Evolutionary conservation across 164 flowering plant genomes (phyloP), one percentile per base, ranked within the genome.

Genomic region (Sextonia rubra): DNA sequence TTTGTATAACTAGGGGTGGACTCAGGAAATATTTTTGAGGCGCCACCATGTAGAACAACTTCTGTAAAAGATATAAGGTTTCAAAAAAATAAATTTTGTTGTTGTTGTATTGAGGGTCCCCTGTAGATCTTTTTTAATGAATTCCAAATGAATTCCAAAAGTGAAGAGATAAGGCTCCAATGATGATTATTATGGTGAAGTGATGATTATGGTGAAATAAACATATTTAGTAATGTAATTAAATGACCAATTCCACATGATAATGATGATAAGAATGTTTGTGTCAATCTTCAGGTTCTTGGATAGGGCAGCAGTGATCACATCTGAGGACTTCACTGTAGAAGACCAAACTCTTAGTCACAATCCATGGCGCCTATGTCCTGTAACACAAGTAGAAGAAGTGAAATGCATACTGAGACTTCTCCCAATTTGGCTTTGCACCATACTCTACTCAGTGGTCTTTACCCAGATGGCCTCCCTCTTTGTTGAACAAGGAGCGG

Each of bases 391-490:
- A 82, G 94, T 92, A 2, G 97, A 94, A 75, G 98, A 94, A 79
- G 97, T 94, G 47, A 92, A 94, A 78, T 92, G 95, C 85, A 89
- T 94, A 71, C 73, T 92, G 68, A 86, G 94, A 76, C 83, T 94
- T 18, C 87, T 94, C 26, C 97, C 97, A 12, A 91, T 94, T 61
- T 92, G 97, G 97, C 84, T 92, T 4, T 94, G 98, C 88, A 92
- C 98, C 32, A 94, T 94, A 37, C 69, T 89, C 66, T 94, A 92
- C 84, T 94, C 98, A 0, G 95, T 94, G 0, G 94, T 91, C 49
- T 94, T 91, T 82, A 90, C 97, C 11, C 97, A 94, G 62, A 94
- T 94, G 97, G 97, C 98, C 9, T 94, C 97, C 3, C 86, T 94
- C 69, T 94, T 94, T 60, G 97, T 94, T 2, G 98, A 88, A 74